Base-by-base conservation (phyloP, 257 asterid species). In the Paraleonurus japonicus region DNA sequence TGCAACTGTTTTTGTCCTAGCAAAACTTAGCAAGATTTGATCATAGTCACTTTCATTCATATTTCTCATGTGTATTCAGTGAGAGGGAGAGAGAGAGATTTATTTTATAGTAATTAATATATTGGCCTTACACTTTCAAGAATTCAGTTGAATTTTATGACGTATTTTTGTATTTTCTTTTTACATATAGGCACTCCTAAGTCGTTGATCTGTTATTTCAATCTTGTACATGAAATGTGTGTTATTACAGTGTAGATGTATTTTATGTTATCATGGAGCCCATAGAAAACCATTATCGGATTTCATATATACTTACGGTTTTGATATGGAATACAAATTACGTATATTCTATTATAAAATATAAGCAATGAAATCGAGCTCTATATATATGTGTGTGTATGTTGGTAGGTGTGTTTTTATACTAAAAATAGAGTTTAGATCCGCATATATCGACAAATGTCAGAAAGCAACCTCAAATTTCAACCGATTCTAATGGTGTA, bases 1-100 rank as follows among this genome's bases (percentile, higher is more conserved):
- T 47, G 90, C 86, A 24, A 79, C 88, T 64, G 87, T 86, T 33
- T 80, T 84, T n/a, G 61, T 81, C 67, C 90, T 88, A 32, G 89
- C 92, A 19, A 82, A 84, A 70, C 82, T 83, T 32, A 82, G 83
- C 77, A 88, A 83, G 65, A 69, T 86, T 12, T 88, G 83, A 85
- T 37, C 70, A 19, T 16, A 51, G 7, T 35, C 10, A 62, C 2
- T 33, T 4, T 35, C 12, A 35, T 47, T 47, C 9, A 47, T n/a
- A 41, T 41, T 41, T 41, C 6, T 41, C 0, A 3, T 41, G 13
- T 41, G 50, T 41, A 41, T 41, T 4, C 55, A 2, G 5, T 3
- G n/a, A 59, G 43, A 28, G 64, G n/a, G 24, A 59, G 24, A 59
- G 65, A 27, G 65, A 27, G 43, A 13, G 65, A n/a, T n/a, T n/a